Percentiles rank a stretch among this genome's conserved stretches.
phyloP scores from a whole-genome alignment of 306 rosid species.

The Oxytropis ochrocephala region DNA sequence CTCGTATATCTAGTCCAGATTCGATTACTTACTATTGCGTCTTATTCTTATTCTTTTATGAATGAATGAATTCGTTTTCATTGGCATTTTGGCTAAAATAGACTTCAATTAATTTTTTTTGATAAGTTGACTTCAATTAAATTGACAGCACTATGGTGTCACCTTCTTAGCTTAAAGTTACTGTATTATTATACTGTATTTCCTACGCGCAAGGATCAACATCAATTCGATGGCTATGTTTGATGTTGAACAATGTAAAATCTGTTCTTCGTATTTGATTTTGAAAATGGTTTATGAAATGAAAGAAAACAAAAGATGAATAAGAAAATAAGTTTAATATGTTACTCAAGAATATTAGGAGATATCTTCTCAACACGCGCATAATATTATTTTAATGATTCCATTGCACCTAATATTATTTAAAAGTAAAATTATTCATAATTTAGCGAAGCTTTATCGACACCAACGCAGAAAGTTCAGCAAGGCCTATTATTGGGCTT shows the following conservation, averaged over 20 bases:
- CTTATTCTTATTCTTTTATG: neutral
- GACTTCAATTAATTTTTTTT: neutral
- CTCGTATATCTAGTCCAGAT: neutral
- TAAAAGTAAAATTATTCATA: neutral
- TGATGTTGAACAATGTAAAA: neutral
- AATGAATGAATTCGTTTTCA: neutral
- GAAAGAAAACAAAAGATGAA: neutral
- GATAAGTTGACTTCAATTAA: neutral
- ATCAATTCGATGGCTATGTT: neutral
- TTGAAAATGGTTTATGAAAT: neutral
- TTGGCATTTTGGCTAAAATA: neutral
- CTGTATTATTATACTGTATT: neutral
- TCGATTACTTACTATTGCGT: neutral
- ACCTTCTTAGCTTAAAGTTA: neutral
- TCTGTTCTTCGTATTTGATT: neutral
- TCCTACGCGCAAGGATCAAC: neutral
- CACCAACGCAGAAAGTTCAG: neutral
- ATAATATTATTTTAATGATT: too few species aligned
- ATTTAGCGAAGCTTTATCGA: neutral
- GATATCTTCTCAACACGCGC: neutral
- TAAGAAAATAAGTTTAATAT: neutral
- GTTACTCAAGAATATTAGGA: neutral
- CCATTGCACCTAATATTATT: too few species aligned
- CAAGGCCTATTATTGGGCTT: neutral
- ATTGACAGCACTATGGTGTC: neutral